Percentiles rank a stretch among this genome's conserved stretches.
These are phyloP conservation scores for Fusarium sp. DNA, from an alignment of 2,329 filamentous ascomycete genomes.

Conservation along the genomic window DNA sequence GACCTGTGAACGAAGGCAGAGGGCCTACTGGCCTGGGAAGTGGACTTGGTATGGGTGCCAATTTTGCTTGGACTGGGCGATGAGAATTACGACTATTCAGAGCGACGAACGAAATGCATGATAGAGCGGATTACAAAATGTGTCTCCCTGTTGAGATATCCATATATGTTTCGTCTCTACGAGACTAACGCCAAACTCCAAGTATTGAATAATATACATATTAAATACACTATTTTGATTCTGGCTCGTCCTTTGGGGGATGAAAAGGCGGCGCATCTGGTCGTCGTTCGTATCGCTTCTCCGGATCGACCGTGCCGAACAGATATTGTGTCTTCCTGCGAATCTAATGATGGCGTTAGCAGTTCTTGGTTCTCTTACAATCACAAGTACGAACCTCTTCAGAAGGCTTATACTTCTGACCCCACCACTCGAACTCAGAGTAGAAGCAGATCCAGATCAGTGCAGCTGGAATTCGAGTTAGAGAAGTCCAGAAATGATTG, in stretches of 20 bases:
- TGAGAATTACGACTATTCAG: conserved; percentile 35
- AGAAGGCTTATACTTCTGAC: conserved; percentile 52
- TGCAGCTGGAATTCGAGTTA: conserved; percentile 42
- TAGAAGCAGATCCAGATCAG: conserved; percentile 52
- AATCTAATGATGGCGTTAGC: conserved; percentile 42
- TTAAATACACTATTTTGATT: conserved; percentile 40
- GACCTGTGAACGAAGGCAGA: conserved; percentile 76
- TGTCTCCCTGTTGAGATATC: conserved; percentile 31
- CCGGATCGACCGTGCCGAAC: conserved; percentile 52
- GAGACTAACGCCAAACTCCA: conserved; percentile 44
- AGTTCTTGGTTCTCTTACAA: background rate
- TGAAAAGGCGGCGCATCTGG: conserved; percentile 48
- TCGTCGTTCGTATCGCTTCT: conserved; percentile 53
- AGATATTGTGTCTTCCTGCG: conserved; percentile 48
- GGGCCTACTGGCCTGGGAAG: conserved; percentile 53
- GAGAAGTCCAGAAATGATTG: background rate
- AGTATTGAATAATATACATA: conserved; percentile 39
- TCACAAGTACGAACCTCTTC: conserved; percentile 47
- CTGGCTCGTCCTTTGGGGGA: conserved; percentile 35
- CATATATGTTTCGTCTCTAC: conserved; percentile 35
- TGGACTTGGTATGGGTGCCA: conserved; percentile 64
- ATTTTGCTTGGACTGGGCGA: conserved; percentile 63
- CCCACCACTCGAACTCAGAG: conserved; percentile 55
- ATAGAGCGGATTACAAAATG: conserved; percentile 30
- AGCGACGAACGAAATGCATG: conserved; percentile 1